These are phyloP conservation scores for Wickerhamiella hasegawae DNA, from an alignment of 805 yeast species.

Conservation along the genomic window DNA sequence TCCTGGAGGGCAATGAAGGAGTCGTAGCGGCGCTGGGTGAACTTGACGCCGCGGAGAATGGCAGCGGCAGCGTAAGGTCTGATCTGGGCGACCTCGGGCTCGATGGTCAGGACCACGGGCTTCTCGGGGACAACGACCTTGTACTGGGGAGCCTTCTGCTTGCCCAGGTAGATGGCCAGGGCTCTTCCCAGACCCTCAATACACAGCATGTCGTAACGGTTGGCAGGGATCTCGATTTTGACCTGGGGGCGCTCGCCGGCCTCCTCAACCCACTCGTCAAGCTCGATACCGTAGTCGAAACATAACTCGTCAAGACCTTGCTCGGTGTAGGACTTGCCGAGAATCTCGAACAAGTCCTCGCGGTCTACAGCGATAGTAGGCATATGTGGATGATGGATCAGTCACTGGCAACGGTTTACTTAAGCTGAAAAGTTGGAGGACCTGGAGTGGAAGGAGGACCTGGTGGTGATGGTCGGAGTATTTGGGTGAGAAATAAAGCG, in stretches of 20 bases:
- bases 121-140: slow-evolving; percentile 47
- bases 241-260: slow-evolving; percentile 93
- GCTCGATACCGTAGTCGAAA: slow-evolving; percentile 93
- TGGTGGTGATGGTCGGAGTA: too few relatives aligned
- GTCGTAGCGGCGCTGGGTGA: slow-evolving; percentile 74
- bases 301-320: slow-evolving; percentile 94
- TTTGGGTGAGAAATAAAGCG: too few relatives aligned
- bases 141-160: slow-evolving; percentile 45
- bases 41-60: slow-evolving; percentile 66
- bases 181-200: slow-evolving; percentile 97
- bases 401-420: too few relatives aligned
- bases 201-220: slow-evolving; percentile 94
- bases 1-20: slow-evolving; percentile 94
- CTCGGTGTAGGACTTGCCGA: slow-evolving; percentile 49
- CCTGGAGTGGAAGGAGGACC: too few relatives aligned
- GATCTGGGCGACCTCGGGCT: slow-evolving; percentile 51
- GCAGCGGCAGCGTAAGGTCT: slow-evolving; percentile 96
- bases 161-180: slow-evolving; percentile 76
- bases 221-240: slow-evolving; percentile 95
- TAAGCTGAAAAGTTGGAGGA: too few relatives aligned
- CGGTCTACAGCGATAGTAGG: slow-evolving; percentile 96
- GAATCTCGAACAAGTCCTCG: slow-evolving; percentile 69
- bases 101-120: slow-evolving; percentile 47
- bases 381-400: slow-evolving; percentile 47
- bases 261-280: slow-evolving; percentile 83